Percentiles rank a stretch among this genome's conserved stretches.
Conservation (phyloP, 2,329 filamentous ascomycete species). For the Scytalidium sp. region DNA sequence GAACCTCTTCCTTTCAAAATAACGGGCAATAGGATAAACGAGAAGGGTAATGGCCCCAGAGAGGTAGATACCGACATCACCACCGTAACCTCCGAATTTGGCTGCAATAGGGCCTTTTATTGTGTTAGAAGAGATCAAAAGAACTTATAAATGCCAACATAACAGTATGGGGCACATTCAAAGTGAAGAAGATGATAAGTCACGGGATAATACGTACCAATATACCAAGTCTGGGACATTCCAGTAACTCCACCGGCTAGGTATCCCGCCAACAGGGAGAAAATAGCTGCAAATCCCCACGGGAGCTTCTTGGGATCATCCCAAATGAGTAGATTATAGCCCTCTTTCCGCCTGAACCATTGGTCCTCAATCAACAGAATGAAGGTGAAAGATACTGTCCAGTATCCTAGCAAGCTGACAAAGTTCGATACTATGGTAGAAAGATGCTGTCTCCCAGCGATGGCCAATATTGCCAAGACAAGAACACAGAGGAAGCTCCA, state of each 20-base stretch:
- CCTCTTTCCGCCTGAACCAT: conserved; percentile 19
- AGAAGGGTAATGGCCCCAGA: conserved; percentile 21
- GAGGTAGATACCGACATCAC: conserved; percentile 26
- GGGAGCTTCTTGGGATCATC: conserved; percentile 22
- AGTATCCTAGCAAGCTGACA: conserved; percentile 26
- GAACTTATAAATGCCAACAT: too few species aligned
- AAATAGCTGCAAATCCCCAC: conserved; percentile 24
- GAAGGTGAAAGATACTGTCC: conserved; percentile 26
- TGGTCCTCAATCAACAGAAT: conserved; percentile 26
- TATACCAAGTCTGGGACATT: conserved; percentile 28
- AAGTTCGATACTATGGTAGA: conserved; percentile 26
- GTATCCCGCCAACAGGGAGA: conserved; percentile 23
- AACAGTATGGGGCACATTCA: too few species aligned
- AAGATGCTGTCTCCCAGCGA: conserved; percentile 22
- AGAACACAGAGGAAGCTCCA: conserved; percentile 27
- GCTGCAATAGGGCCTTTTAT: conserved; percentile 21
- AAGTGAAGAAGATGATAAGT: background rate
- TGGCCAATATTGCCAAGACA: conserved; percentile 23
- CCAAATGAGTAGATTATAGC: conserved; percentile 25
- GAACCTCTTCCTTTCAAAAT: conserved; percentile 20
- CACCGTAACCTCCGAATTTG: conserved; percentile 24
- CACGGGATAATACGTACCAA: conserved; percentile 16
- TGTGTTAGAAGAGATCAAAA: background rate
- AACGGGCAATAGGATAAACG: conserved; percentile 22
- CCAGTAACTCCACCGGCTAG: conserved; percentile 26